Evolutionary conservation across 176 grass and related monocot genomes (phyloP), one percentile per base, ranked within the genome.

Genomic region (Avena sativa): DNA sequence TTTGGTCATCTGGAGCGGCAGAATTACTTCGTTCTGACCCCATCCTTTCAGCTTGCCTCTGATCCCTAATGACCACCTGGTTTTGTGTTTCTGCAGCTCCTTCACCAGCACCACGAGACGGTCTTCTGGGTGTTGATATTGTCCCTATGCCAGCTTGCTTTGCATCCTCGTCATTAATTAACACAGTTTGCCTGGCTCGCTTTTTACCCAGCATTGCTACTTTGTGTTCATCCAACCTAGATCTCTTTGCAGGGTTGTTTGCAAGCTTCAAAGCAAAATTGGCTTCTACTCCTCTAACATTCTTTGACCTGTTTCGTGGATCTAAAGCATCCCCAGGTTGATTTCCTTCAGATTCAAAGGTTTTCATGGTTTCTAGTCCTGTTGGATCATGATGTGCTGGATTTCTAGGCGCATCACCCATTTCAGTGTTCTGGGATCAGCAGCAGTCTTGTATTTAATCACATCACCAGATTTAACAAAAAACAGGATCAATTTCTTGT

Each of bases 201-300:
- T 92, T 99, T 89, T 99, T 99, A 80, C 97, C 97, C 49, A 99
- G 74, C 97, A 96, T 99, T 76, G 92, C 94, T 74, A 82, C 97
- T 80, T 99, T 99, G 34, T 96, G 94, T 67, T 93, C 97, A 52
- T 99, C 91, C 52, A 99, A 50, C 84, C 91, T 96, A 17, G 90
- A 80, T 72, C 92, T 93, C 88, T 99, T 96, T 65, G 87, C 79
- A 77, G 97, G 94, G 80, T 93, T 96, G 83, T 78, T 93, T 1
- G 78, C 85, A 91, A 94, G 91, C 90, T 88, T 99, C 76, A 96
- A 62, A 83, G 94, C 94, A 94, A 94, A 95, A 82, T 46, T 96
- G 71, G 94, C 97, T 91, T 96, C 94, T 75, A 96, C 91, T 68
- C 97, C 74, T 55, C 74, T 76, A 34, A 98, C 80, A 69, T 94